A percentile compares a stretch with the other conserved stretches of the same genome.
Evolutionary conservation across 805 yeast species (phyloP).

Genomic region (Blastobotrys parvus): DNA sequence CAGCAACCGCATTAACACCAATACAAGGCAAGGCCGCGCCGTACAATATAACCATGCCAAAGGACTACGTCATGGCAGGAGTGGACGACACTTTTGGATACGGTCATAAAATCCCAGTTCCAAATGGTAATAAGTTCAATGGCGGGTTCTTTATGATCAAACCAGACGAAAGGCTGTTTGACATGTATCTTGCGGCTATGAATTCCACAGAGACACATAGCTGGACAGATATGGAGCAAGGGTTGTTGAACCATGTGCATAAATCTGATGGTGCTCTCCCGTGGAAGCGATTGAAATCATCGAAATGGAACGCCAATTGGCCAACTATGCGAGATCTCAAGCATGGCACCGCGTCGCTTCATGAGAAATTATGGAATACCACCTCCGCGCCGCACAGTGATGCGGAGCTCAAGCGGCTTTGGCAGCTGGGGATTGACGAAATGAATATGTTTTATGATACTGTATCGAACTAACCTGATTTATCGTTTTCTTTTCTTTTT

Average conservation of each 20-base stretch:
- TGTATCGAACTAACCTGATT: too few species aligned
- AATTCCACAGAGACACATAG: not conserved
- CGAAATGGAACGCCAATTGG: not conserved
- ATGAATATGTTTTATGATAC: too few species aligned
- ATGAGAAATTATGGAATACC: not conserved
- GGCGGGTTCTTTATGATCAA: not conserved
- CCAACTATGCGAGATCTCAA: not conserved
- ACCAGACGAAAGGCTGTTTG: not conserved
- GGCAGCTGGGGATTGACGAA: too few species aligned
- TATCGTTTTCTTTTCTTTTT: too few species aligned
- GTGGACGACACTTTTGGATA: not conserved
- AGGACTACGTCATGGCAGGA: not conserved
- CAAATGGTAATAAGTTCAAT: not conserved
- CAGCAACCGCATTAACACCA: not conserved
- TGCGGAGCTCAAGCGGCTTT: too few species aligned
- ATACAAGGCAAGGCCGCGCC: not conserved
- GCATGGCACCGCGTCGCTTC: not conserved
- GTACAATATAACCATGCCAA: too few species aligned
- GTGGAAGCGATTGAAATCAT: not conserved
- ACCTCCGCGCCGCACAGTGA: too few species aligned
- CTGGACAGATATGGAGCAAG: not conserved
- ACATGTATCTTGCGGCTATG: not conserved
- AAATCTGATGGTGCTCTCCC: not conserved
- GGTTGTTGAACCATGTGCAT: not conserved
- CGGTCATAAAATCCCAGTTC: not conserved